Base-by-base conservation (phyloP, 208 protist species). In the Trypanosoma brucei region DNA sequence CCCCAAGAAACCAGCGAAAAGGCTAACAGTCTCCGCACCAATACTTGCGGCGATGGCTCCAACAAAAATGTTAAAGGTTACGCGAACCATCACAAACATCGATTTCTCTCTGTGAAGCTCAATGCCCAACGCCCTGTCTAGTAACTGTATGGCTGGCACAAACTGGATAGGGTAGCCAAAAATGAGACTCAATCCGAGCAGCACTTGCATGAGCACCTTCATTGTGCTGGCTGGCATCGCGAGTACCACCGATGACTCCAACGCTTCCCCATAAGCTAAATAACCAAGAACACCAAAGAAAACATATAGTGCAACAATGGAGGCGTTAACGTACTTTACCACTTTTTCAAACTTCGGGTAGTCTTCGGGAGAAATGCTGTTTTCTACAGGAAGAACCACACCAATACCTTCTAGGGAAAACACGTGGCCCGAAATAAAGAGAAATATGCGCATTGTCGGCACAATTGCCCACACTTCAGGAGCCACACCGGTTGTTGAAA, bases 91-190 rank as follows among this genome's bases (percentile, higher is more conserved):
- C 14, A 72, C 74, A 35, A 70, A 74, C 46, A 79, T 78, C 34
- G 30, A 52, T 50, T 49, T 50, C 55, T 72, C 60, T 11, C 55
- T 54, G 35, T 65, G 48, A 31, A 81, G 59, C 45, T 58, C 73
- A 5, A 88, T 76, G 33, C 68, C 39, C 30, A 89, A 59, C 6
- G 81, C 68, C 61, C 76, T 83, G 58, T 90, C 86, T 8, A 90
- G 68, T 31, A 93, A 69, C 59, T 93, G 83, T 57, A 93, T 93
- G 5, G 86, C 86, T n/a, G 86, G 86, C 1, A 88, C 70, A 66
- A 78, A 93, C 67, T 91, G 83, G 50, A 93, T 82, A 11, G 86
- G 86, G 58, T 86, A 91, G 36, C 83, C 75, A 37, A 93, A 78
- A 39, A 93, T 68, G 5, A 93, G 69, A 64, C 81, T 88, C 37